Conservation (phyloP, 495 filamentous ascomycete genomes). For the Halenospora varia region DNA sequence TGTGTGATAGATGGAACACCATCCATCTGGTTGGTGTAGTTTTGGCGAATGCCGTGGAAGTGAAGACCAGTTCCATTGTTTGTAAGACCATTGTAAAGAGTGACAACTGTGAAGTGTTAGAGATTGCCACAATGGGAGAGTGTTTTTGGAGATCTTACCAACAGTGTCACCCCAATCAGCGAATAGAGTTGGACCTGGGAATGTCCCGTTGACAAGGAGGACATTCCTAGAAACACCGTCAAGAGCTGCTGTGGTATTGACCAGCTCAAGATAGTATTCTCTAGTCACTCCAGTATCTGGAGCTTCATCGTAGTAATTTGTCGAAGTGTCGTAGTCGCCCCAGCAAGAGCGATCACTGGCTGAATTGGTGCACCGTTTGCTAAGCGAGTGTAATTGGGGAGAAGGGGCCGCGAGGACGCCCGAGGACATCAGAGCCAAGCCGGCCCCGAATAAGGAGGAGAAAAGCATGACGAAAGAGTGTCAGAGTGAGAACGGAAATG, state of each 20-base stretch:
- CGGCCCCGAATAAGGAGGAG: conserved; percentile 5
- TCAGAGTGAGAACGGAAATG: background rate
- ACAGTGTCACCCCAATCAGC: conserved; percentile 40
- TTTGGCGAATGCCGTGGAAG: conserved; percentile 64
- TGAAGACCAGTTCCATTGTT: conserved; percentile 40
- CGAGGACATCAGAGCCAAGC: conserved; percentile 1
- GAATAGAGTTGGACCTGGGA: conserved; percentile 27
- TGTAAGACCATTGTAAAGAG: conserved; percentile 12
- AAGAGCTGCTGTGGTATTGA: conserved; percentile 39
- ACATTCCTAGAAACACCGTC: conserved; percentile 41
- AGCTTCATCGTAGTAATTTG: conserved; percentile 45
- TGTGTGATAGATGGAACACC: conserved; percentile 54
- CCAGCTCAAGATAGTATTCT: conserved; percentile 32
- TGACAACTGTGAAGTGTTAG: conserved; percentile 1
- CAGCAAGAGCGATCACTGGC: conserved; percentile 24
- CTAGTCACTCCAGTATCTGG: conserved; percentile 44
- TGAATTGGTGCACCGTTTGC: conserved; percentile 14
- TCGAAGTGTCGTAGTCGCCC: conserved; percentile 47
- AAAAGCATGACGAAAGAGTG: conserved; percentile 12
- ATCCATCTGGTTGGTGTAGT: conserved; percentile 56
- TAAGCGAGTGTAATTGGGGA: conserved; percentile 1
- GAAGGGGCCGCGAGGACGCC: background rate
- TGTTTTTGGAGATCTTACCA: conserved; percentile 1
- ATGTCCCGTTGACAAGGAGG: conserved; percentile 20
- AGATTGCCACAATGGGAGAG: background rate